Evolutionary conservation across 371 early-diverging fungal species (phyloP), one percentile per base, ranked within the genome.

Genomic region (Apophysomyces sp.): DNA sequence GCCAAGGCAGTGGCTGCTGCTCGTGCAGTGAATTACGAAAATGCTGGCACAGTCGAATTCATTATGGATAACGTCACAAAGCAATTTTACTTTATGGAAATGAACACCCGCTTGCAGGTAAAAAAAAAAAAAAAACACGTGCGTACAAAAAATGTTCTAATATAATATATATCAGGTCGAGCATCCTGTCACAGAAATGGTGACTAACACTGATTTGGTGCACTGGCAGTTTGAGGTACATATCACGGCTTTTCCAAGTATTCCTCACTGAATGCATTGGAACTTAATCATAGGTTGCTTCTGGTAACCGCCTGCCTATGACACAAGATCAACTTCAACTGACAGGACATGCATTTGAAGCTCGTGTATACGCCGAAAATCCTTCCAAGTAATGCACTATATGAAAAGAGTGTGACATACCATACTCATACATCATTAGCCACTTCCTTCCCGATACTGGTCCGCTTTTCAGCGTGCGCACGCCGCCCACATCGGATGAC

Each of bases 21-120:
- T 55, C 88, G 89, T 66, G 93, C 93, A 29, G 95, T 98, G 29
- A 84, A 86, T 57, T 99, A 98, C 67, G 91, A 88, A 53, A 93
- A 94, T 57, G 97, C 97, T 15, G 97, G 97, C 56, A 99, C 99
- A 0, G 98, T 98, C 30, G 99, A 99, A 75, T 99, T 98, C 69
- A 92, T 99, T 52, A 88, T 94, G 83, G 97, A 95, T 75, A 89
- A 91, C 63, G 77, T 85, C n/a, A 87, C 86, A 55, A 85, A 92
- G 67, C 72, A 92, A 59, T 96, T 96, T 69, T 98, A 97, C 79
- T 98, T 98, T 71, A 92, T 99, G 92, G 98, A 98, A 81, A 96
- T 97, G 94, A 96, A 96, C 78, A 95, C 96, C 3, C 86, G 96
- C 53, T 82, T 97, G 18, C 96, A 97, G 73, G 87, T 73, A 59